Percentiles rank a stretch among this genome's conserved stretches.
These are phyloP conservation scores for Auricularia heimuer DNA, from an alignment of 768 basidiomycete species.

Conservation along the genomic window DNA sequence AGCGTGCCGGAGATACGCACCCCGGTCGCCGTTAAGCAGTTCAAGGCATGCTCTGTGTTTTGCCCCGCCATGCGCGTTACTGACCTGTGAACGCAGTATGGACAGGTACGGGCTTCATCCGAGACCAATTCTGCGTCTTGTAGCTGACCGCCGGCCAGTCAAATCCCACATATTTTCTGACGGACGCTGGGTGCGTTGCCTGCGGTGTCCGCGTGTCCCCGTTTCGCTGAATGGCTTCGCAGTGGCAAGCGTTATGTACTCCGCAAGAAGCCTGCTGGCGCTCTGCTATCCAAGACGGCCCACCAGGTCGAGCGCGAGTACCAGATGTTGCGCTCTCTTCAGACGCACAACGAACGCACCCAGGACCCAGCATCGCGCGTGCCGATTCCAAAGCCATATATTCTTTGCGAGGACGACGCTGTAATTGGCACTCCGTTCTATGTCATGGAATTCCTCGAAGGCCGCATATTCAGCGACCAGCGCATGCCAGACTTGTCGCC, in stretches of 20 bases:
- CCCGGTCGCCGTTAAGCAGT: slow-evolving; percentile 80
- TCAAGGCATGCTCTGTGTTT: slow-evolving; percentile 52
- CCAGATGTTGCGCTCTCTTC: slow-evolving; percentile 64
- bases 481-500: slow-evolving; percentile 60
- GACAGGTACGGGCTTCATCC: slow-evolving; percentile 48
- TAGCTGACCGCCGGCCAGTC: slow-evolving; percentile 38
- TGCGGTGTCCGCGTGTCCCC: neutral
- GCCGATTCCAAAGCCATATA: slow-evolving; percentile 78
- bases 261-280: slow-evolving; percentile 86
- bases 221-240: neutral
- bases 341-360: slow-evolving; percentile 53
- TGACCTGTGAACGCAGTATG: slow-evolving; percentile 46
- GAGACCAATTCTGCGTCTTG: neutral
- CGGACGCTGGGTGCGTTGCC: slow-evolving; percentile 51
- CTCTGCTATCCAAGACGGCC: slow-evolving; percentile 80
- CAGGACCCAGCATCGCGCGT: slow-evolving; percentile 45
- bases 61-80: slow-evolving; percentile 5
- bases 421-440: slow-evolving; percentile 90
- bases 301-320: slow-evolving; percentile 96
- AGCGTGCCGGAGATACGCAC: slow-evolving; percentile 45
- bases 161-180: slow-evolving; percentile 94
- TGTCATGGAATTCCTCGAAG: slow-evolving; percentile 92
- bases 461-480: slow-evolving; percentile 82
- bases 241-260: slow-evolving; percentile 66
- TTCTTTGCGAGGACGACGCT: slow-evolving; percentile 66